Conservation (phyloP, 495 filamentous ascomycete species). For the Evansstolkia leycettana region DNA sequence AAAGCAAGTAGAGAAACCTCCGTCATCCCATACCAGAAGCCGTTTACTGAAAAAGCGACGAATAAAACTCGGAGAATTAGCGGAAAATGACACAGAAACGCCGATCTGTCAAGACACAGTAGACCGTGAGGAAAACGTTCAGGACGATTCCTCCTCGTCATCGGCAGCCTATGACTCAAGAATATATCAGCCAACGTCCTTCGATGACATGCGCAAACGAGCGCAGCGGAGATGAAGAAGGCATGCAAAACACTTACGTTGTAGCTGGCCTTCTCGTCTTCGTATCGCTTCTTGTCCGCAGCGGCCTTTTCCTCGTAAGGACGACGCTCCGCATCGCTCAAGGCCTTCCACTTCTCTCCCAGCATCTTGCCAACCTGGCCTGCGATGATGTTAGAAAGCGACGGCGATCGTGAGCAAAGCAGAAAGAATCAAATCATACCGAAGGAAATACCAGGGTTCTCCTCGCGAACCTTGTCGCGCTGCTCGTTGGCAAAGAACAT, state of each 20-base stretch:
- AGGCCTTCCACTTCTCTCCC: conserved; percentile 94
- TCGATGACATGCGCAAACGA: no score
- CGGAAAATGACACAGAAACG: conserved; percentile 22
- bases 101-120: conserved; percentile 19
- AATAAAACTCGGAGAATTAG: conserved; percentile 23
- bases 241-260: conserved; percentile 42
- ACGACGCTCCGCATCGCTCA: conserved; percentile 74
- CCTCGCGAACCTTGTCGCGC: conserved; percentile 92
- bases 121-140: conserved; percentile 13
- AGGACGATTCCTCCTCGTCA: conserved; percentile 43
- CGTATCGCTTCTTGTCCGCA: conserved; percentile 95
- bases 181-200: no score
- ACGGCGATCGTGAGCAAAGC: not conserved
- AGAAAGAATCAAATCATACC: conserved; percentile 41
- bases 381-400: conserved; percentile 20
- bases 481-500: conserved; percentile 99
- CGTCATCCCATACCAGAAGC: conserved; percentile 31
- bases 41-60: conserved; percentile 18
- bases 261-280: conserved; percentile 92
- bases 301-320: conserved; percentile 95
- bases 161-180: conserved; percentile 34
- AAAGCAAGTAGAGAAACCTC: conserved; percentile 31
- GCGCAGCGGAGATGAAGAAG: not conserved
- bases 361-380: conserved; percentile 96
- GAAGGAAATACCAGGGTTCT: conserved; percentile 97